Base-by-base conservation (phyloP, 805 yeast genomes). In the Candida ortonii region DNA sequence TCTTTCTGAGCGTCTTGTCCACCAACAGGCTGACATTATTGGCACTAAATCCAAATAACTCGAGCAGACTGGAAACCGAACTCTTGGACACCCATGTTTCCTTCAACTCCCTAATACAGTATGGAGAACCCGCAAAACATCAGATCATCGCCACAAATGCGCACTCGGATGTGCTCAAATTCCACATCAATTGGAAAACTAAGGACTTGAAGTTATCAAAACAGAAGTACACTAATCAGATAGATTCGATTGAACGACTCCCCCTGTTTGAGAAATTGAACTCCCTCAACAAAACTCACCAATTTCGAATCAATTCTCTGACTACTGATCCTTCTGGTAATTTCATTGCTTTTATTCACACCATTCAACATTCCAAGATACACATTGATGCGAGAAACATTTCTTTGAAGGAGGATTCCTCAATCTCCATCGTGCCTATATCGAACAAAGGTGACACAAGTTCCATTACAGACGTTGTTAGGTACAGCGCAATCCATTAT, bases 61-160 rank as follows among this genome's bases (percentile, higher is more conserved):
- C 44, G 5, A 22, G 28, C 1, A 23, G 18, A 2, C 10, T 17
- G 10, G 28, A 38, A 8, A 14, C 28, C 2, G 34, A 29, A 9
- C 28, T 37, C 12, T 22, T 25, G 4, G 30, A 28, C 7, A 33
- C 41, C 3, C 31, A 36, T 25, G 42, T 47, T 14, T 25, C 47
- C 6, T 32, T 47, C 26, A 37, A 43, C 14, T 44, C 52, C n/a
- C 21, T 38, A 6, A 19, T 43, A 12, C 46, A 46, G 17, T 36
- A 31, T 18, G 32, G 31, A 4, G 31, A 36, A 12, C 10, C 11
- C 8, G 6, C 15, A 7, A 17, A 30, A 6, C 38, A 40, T 19
- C 22, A 25, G 16, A 12, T 45, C 2, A 17, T 47, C 7, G 17
- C 47, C 8, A 23, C 50, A 6, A 39, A 49, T 25, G 11, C 42